Conservation (phyloP, 441 rosid genomes). For the Bruguiera hainesii region DNA sequence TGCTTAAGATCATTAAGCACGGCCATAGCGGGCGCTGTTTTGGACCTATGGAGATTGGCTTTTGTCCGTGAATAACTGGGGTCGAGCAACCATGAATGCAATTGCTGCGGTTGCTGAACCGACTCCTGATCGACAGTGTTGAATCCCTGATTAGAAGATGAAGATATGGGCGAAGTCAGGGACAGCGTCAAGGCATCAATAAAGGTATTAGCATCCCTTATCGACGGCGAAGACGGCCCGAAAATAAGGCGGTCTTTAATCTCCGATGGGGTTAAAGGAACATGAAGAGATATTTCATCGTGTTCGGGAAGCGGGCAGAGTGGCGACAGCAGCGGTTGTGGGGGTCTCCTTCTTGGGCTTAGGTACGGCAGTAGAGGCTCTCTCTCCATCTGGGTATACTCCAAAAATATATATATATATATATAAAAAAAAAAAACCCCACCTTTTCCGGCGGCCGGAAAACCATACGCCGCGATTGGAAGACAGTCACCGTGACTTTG, state of each 20-base stretch:
- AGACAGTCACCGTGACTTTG: no score
- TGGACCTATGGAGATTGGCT: constrained; percentile 62
- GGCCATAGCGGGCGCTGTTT: constrained; percentile 77
- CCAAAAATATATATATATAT: not conserved
- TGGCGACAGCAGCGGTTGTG: constrained; percentile 27
- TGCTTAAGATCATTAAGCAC: constrained; percentile 42
- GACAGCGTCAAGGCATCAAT: constrained; percentile 51
- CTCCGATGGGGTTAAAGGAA: constrained; percentile 62
- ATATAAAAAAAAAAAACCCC: no score
- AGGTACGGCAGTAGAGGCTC: constrained; percentile 47
- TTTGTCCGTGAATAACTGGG: constrained; percentile 29
- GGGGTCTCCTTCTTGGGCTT: constrained; percentile 30
- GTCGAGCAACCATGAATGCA: constrained; percentile 38
- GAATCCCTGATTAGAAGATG: constrained; percentile 25
- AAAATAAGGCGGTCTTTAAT: constrained; percentile 78
- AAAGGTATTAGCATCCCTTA: constrained; percentile 29
- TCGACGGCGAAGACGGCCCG: constrained; percentile 50
- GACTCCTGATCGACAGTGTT: constrained; percentile 17
- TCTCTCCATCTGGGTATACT: constrained; percentile 39
- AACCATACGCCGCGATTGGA: no score
- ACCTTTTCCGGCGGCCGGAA: not conserved
- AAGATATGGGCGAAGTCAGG: constrained; percentile 24
- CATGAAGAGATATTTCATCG: constrained; percentile 51
- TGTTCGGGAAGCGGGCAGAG: constrained; percentile 66
- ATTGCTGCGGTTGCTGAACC: constrained; percentile 18